Evolutionary conservation across 208 protist genomes (phyloP).

Genomic region (Acanthamoeba healyi): DNA sequence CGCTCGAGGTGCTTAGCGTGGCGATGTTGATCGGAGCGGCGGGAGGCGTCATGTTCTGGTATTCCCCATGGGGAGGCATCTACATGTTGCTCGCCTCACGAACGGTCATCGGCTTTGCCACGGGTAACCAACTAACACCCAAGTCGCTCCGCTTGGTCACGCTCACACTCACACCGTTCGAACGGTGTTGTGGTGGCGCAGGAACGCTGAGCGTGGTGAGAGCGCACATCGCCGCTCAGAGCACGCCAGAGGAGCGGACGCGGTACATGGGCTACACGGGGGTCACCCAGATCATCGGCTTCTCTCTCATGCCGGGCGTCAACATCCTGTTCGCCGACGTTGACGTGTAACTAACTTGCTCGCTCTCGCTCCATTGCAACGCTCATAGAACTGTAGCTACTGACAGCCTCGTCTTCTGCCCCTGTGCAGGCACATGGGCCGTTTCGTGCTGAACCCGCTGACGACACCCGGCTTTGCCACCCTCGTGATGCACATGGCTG

Average conservation of each 20-base stretch:
- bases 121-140: neutral
- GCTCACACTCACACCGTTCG: too few relatives aligned
- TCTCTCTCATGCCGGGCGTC: neutral
- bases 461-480: slow-evolving; percentile 4
- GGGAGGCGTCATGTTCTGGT: neutral
- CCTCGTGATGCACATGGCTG: neutral
- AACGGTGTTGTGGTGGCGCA: neutral
- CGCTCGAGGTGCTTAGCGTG: neutral
- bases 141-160: neutral
- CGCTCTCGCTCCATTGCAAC: too few relatives aligned
- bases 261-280: slow-evolving; percentile 8
- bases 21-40: neutral
- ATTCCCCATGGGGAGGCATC: neutral
- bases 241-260: neutral
- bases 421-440: neutral
- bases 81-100: slow-evolving; percentile 3
- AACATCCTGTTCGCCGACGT: neutral
- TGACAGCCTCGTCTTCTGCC: too few relatives aligned
- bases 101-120: neutral
- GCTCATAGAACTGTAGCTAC: too few relatives aligned
- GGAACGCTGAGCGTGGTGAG: slow-evolving; percentile 10
- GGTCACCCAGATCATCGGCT: neutral
- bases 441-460: neutral
- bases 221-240: slow-evolving; percentile 5
- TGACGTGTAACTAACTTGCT: neutral